Base-by-base conservation (phyloP, 176 grass and related monocot genomes). In the Musa schizocarpa region DNA sequence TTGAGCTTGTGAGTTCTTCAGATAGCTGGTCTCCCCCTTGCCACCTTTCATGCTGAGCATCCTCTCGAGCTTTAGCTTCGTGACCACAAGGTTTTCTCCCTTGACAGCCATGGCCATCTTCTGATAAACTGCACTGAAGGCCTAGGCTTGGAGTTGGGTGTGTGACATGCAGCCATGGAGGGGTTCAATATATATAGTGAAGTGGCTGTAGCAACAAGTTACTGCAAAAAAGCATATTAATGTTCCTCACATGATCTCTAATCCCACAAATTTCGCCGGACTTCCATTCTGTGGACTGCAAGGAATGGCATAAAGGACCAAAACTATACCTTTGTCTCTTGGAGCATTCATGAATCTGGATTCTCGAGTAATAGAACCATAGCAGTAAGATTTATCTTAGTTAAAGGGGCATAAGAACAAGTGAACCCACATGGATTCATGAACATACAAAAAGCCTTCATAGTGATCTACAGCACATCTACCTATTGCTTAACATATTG, bases 21-120 rank as follows among this genome's bases (percentile, higher is more conserved):
- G 9, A 3, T 72, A 72, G 49, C 69, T 72, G 50, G 19, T 24
- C n/a, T 72, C 69, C 9, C 69, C 69, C n/a, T 24, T 72, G 49
- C 69, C 69, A 53, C 69, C 69, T 72, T 53, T 72, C 69, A 72
- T 72, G 69, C 69, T 72, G 11, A 72, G n/a, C 50, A 72, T 53
- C n/a, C 50, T 71, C 68, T 71, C 68, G 1, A 65, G 62, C 62
- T 21, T 66, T 25, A 66, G 22, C 63, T 66, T 66, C 8, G 11
- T 26, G 11, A 26, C 63, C 11, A 26, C 63, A 2, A 3, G 11
- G 22, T 25, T 66, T 19, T 66, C 63, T 26, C 63, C 63, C 21
- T 66, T 29, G 22, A 66, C 63, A 66, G 63, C 23, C 63, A 66
- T 66, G 63, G 63, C 63, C 63, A 25, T 66, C 3, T 22, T 66